Conservation (phyloP, 2,329 filamentous ascomycete species). For the Monosporascus sp. region DNA sequence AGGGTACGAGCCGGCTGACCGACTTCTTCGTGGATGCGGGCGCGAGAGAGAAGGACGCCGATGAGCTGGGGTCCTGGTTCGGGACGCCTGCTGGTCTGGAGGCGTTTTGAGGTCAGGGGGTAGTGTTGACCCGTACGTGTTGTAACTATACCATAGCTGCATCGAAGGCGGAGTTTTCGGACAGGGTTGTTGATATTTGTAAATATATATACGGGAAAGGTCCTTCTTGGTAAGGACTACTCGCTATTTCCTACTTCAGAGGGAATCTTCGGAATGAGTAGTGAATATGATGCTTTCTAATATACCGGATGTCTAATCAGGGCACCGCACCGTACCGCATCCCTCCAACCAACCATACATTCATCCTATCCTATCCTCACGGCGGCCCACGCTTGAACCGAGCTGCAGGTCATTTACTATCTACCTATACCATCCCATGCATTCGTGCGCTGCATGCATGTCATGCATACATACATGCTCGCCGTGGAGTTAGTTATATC, state of each 20-base stretch:
- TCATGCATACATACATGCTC: conserved; percentile 4
- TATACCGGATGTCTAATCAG: neutral
- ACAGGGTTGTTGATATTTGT: conserved; percentile 6
- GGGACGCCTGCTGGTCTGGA: conserved; percentile 65
- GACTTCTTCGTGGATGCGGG: conserved; percentile 59
- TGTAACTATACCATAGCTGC: conserved; percentile 1
- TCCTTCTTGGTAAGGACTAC: no score
- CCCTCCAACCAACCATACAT: no score
- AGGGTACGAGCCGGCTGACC: conserved; percentile 63
- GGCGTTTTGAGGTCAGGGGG: conserved; percentile 51
- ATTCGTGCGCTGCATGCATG: conserved; percentile 4
- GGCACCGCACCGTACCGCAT: no score
- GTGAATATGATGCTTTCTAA: neutral
- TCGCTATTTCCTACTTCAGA: conserved; percentile 17
- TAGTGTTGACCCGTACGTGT: no score
- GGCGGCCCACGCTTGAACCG: no score
- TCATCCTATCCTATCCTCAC: no score
- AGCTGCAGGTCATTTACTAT: no score
- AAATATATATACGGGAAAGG: conserved; percentile 13
- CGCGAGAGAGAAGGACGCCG: conserved; percentile 40
- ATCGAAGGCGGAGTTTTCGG: conserved; percentile 18
- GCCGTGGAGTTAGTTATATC: conserved; percentile 22
- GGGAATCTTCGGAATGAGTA: no score
- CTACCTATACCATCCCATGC: neutral
- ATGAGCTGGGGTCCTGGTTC: conserved; percentile 78